A percentile compares a stretch with the other conserved stretches of the same genome.
Conservation (phyloP, 768 basidiomycete genomes). For the Chalciporus chontae region DNA sequence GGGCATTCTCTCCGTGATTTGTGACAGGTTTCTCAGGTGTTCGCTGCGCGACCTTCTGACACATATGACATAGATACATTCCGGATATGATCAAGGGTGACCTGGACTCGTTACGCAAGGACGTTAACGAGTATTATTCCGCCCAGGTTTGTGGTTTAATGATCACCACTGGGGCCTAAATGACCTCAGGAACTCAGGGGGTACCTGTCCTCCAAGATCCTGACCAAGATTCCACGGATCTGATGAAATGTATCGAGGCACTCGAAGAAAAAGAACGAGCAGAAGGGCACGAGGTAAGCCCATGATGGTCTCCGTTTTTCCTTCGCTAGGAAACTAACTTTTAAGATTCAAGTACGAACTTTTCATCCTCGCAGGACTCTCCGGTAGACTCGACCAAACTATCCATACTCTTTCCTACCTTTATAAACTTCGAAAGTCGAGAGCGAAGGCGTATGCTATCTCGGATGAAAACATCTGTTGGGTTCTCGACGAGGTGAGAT, state of each 20-base stretch:
- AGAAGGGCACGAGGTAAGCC: conserved; percentile 37
- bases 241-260: conserved; percentile 84
- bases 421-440: conserved; percentile 67
- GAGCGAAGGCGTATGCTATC: conserved; percentile 64
- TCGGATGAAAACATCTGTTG: conserved; percentile 92
- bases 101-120: conserved; percentile 78
- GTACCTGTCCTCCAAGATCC: conserved; percentile 65
- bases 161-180: not conserved
- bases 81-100: conserved; percentile 94
- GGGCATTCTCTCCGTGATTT: conserved; percentile 4
- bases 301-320: not conserved
- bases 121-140: conserved; percentile 70
- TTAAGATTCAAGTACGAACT: conserved; percentile 51
- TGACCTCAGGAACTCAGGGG: conserved; percentile 41
- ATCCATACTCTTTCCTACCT: conserved; percentile 84
- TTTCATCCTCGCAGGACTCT: conserved; percentile 81
- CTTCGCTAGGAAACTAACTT: not conserved
- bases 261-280: conserved; percentile 55
- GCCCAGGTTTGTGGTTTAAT: conserved; percentile 42
- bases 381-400: conserved; percentile 93
- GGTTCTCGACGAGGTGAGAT: conserved; percentile 72
- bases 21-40: conserved; percentile 7
- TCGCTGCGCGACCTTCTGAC: not conserved
- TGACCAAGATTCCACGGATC: conserved; percentile 82
- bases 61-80: conserved; percentile 46